A percentile compares a stretch with the other conserved stretches of the same genome.
Evolutionary conservation across 176 grass and related monocot genomes (phyloP).

Genomic region (Canna indica): DNA sequence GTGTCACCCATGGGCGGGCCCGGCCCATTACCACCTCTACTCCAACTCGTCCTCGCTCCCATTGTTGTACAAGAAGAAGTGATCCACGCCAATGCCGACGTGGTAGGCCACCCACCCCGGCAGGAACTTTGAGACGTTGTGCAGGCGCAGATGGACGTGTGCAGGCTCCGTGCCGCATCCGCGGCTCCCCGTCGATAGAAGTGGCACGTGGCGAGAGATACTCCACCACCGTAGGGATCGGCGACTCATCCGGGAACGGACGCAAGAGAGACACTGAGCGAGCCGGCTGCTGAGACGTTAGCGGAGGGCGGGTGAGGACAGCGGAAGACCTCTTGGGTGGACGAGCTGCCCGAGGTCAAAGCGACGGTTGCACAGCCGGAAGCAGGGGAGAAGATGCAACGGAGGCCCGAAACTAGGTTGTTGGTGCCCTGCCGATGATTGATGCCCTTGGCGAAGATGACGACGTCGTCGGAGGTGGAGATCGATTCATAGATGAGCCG

Average conservation of each 20-base stretch:
- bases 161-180: too few relatives aligned
- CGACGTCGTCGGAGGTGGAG: constrained; percentile 17
- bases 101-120: constrained; percentile 2
- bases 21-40: constrained; percentile 19
- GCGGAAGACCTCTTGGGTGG: too few relatives aligned
- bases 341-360: constrained; percentile 20
- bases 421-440: too few relatives aligned
- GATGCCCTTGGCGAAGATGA: too few relatives aligned
- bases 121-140: constrained; percentile 17
- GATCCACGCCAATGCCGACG: constrained; percentile 2
- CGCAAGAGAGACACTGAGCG: constrained; percentile 20
- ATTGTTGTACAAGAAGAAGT: constrained; percentile 7
- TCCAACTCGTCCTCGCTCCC: constrained; percentile 35
- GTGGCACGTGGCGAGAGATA: constrained; percentile 19
- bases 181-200: too few relatives aligned
- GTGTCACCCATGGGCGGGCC: too few relatives aligned
- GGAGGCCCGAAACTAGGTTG: too few relatives aligned
- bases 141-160: constrained; percentile 31
- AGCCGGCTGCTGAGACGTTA: background rate
- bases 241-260: constrained; percentile 5
- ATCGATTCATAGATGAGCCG: constrained; percentile 48
- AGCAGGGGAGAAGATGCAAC: constrained; percentile 31
- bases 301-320: constrained; percentile 37
- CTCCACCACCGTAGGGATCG: constrained; percentile 40
- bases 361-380: constrained; percentile 3